phyloP scores from a whole-genome alignment of 2,329 filamentous ascomycete species.

The Penicillium sp. region DNA sequence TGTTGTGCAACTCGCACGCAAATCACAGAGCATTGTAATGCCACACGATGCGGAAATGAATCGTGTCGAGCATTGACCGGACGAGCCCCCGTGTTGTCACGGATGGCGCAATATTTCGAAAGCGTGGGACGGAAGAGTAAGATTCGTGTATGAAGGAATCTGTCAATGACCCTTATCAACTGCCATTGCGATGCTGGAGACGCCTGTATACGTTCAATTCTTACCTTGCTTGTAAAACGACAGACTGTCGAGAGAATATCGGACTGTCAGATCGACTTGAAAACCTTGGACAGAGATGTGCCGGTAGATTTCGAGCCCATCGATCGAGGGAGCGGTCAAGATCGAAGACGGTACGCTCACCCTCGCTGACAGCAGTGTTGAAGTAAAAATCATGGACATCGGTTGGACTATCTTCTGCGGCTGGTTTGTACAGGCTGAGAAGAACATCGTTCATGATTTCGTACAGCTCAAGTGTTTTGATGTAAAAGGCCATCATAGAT shows the following conservation, averaged over 20 bases:
- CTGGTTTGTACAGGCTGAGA: slow-evolving; percentile 29
- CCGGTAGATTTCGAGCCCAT: slow-evolving; percentile 31
- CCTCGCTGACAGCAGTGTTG: slow-evolving; percentile 20
- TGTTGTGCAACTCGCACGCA: slow-evolving; percentile 36
- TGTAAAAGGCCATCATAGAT: slow-evolving; percentile 33
- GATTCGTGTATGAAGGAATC: slow-evolving; percentile 35
- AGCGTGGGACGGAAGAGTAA: slow-evolving; percentile 34
- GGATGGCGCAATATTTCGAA: slow-evolving; percentile 31
- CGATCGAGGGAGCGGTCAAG: slow-evolving; percentile 32
- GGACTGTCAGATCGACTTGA: slow-evolving; percentile 11
- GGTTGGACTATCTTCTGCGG: slow-evolving; percentile 23
- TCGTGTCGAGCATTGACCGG: slow-evolving; percentile 23
- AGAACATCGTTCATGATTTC: slow-evolving; percentile 37
- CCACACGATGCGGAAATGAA: slow-evolving; percentile 33
- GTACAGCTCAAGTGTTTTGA: slow-evolving; percentile 34
- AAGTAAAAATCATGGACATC: slow-evolving; percentile 31
- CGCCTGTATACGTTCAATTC: background rate
- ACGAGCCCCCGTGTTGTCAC: slow-evolving; percentile 20
- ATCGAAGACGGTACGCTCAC: slow-evolving; percentile 33
- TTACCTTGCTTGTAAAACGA: slow-evolving; percentile 34
- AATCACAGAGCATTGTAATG: slow-evolving; percentile 35
- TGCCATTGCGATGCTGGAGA: too few relatives aligned
- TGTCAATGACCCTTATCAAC: slow-evolving; percentile 2
- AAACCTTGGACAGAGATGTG: slow-evolving; percentile 22
- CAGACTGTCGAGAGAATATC: slow-evolving; percentile 31